phyloP scores from a whole-genome alignment of 2,329 filamentous ascomycete genomes.

The Clonostachys rosea region DNA sequence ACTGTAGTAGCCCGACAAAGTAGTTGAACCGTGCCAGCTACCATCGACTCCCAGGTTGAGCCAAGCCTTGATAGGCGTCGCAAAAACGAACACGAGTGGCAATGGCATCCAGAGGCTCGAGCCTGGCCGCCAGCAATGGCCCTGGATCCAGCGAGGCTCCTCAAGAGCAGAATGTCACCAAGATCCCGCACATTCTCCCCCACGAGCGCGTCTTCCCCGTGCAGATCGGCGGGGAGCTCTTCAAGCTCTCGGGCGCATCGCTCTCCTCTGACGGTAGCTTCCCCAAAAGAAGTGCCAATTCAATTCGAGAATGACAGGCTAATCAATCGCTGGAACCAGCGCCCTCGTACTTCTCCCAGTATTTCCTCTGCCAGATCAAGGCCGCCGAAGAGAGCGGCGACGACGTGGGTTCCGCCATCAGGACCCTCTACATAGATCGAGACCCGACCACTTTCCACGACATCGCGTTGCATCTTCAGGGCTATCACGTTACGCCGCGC shows the following conservation, averaged over 20 bases:
- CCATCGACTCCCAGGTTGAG: too few relatives aligned
- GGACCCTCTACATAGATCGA: constrained; percentile 91
- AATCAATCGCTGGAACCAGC: constrained; percentile 41
- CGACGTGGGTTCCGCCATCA: constrained; percentile 44
- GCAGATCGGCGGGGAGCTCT: constrained; percentile 68
- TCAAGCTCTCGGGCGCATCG: constrained; percentile 69
- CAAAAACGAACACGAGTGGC: background rate
- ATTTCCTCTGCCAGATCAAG: constrained; percentile 80
- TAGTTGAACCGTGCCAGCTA: too few relatives aligned
- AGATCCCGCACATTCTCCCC: constrained; percentile 56
- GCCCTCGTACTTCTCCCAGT: constrained; percentile 93
- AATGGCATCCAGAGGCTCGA: background rate
- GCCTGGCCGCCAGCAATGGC: background rate
- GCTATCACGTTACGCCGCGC: constrained; percentile 79
- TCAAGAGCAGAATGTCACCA: constrained; percentile 6
- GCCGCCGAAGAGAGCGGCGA: constrained; percentile 55
- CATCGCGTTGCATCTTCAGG: constrained; percentile 86
- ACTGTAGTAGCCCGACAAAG: too few relatives aligned
- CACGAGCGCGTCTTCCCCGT: constrained; percentile 72
- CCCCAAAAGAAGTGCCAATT: background rate
- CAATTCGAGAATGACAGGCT: background rate
- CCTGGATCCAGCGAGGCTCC: too few relatives aligned
- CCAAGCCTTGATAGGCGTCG: background rate
- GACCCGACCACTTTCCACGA: constrained; percentile 86
- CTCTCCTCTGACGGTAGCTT: constrained; percentile 66